Conservation (phyloP, 139 green algal genomes). For the Choricystis sp. region DNA sequence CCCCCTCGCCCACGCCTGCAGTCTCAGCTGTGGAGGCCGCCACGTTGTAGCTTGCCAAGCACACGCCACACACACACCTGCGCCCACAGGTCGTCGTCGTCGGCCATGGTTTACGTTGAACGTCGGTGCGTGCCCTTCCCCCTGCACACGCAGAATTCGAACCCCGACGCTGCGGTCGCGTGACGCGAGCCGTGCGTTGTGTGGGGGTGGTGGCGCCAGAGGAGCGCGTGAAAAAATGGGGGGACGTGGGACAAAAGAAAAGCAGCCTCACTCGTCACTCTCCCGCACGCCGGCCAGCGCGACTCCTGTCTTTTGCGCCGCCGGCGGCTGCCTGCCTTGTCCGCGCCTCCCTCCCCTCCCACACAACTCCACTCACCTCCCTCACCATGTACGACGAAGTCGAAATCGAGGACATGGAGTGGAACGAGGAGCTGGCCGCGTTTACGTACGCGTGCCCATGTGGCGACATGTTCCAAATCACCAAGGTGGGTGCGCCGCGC, state of each 20-base stretch:
- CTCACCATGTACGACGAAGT: constrained; percentile 83
- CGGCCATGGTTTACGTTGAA: neutral
- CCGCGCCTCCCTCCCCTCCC: too few species aligned
- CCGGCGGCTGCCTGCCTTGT: neutral
- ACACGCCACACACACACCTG: too few species aligned
- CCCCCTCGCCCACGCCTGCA: too few species aligned
- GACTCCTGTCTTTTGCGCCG: neutral
- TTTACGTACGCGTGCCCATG: constrained; percentile 90
- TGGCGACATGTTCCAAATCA: constrained; percentile 94
- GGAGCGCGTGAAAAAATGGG: too few species aligned
- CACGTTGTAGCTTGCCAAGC: too few species aligned
- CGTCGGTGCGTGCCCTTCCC: too few species aligned
- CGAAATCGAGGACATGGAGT: constrained; percentile 96
- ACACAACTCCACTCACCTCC: neutral
- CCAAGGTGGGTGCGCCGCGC: constrained; percentile 34
- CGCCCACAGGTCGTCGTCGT: neutral
- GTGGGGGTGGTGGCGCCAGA: too few species aligned
- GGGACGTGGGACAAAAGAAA: too few species aligned
- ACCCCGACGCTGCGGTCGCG: too few species aligned
- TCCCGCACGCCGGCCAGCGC: neutral
- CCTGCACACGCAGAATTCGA: too few species aligned
- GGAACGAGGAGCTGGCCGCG: constrained; percentile 67
- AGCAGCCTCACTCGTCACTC: neutral
- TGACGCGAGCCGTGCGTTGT: too few species aligned
- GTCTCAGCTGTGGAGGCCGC: too few species aligned